A percentile compares a stretch with the other conserved stretches of the same genome.
Evolutionary conservation across 306 rosid species (phyloP).

Genomic region (Biancaea sappan): DNA sequence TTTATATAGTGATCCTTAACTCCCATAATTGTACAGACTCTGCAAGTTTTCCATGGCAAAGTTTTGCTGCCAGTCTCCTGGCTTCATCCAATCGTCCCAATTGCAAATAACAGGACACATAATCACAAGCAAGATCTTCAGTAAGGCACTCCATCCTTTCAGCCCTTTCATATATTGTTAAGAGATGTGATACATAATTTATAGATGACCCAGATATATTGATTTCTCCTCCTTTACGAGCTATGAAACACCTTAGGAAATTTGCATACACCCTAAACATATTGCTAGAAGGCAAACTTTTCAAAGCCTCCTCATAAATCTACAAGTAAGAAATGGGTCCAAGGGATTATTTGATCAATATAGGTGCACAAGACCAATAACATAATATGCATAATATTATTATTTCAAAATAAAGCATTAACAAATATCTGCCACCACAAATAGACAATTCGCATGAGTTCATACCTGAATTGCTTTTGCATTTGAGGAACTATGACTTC

Average conservation of each 20-base stretch:
- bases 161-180: conserved; percentile 74
- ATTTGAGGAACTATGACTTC: conserved; percentile 41
- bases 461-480: conserved; percentile 76
- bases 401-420: conserved; percentile 17
- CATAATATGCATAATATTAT: conserved; percentile 4
- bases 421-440: conserved; percentile 14
- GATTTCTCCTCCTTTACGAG: conserved; percentile 45
- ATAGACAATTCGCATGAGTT: conserved; percentile 15
- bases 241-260: conserved; percentile 55
- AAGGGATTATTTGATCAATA: conserved; percentile 30
- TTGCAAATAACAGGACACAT: conserved; percentile 64
- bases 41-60: conserved; percentile 60
- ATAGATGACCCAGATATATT: conserved; percentile 34
- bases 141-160: conserved; percentile 61
- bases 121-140: conserved; percentile 71
- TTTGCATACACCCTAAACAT: conserved; percentile 58
- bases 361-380: conserved; percentile 3
- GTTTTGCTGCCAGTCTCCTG: conserved; percentile 59
- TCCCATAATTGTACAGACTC: conserved; percentile 61
- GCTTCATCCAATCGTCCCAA: conserved; percentile 70
- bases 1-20: conserved; percentile 62
- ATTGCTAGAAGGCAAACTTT: conserved; percentile 54
- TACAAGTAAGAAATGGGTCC: conserved; percentile 39
- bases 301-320: conserved; percentile 89
- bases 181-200: conserved; percentile 46